A percentile compares a stretch with the other conserved stretches of the same genome.
These are phyloP conservation scores for Claviceps sp. DNA, from an alignment of 2,329 filamentous ascomycete genomes.

Conservation along the genomic window DNA sequence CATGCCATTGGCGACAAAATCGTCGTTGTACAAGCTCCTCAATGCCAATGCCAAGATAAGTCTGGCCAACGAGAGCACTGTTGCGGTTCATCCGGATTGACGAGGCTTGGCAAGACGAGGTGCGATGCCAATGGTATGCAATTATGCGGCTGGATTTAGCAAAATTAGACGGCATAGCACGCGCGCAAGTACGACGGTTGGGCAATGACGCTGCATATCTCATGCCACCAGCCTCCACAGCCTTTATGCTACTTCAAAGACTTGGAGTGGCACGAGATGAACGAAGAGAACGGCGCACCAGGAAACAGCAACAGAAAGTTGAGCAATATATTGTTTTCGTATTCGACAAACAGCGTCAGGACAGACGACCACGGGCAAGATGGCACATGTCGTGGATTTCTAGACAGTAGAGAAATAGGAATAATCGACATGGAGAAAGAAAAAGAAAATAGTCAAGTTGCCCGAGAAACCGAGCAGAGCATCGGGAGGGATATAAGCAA, in stretches of 20 bases:
- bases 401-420: neutral
- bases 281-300: neutral
- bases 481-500: neutral
- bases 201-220: neutral
- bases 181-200: neutral
- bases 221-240: neutral
- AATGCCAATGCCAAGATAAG: neutral
- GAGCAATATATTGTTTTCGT: conserved; percentile 1
- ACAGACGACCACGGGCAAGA: neutral
- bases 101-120: neutral
- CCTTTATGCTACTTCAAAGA: neutral
- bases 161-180: neutral
- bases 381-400: conserved; percentile 1
- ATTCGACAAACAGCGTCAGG: conserved; percentile 1
- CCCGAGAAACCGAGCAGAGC: neutral
- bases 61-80: neutral
- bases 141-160: neutral
- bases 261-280: neutral
- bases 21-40: neutral
- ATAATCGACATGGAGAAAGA: neutral
- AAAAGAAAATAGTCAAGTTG: neutral
- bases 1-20: neutral
- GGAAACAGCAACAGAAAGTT: neutral
- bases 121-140: neutral
- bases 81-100: conserved; percentile 1